Conservation (phyloP, 805 yeast genomes). For the Suhomyces tanzawaensis region DNA sequence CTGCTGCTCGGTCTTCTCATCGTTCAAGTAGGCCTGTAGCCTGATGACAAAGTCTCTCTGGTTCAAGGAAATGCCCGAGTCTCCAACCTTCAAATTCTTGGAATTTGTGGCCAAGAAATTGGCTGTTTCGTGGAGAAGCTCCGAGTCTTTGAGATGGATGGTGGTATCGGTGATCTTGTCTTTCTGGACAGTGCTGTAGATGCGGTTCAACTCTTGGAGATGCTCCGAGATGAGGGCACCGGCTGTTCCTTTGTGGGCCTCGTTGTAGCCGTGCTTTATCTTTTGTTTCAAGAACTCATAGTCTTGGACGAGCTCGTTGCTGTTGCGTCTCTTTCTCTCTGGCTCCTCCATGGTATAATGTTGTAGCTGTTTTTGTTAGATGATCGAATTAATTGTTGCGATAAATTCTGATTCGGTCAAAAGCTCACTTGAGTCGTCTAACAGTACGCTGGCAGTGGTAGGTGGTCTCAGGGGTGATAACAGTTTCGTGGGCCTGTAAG, state of each 20-base stretch:
- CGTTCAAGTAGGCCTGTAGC: slow-evolving; percentile 30
- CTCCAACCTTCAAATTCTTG: slow-evolving; percentile 57
- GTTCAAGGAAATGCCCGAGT: slow-evolving; percentile 49
- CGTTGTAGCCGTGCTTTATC: slow-evolving; percentile 40
- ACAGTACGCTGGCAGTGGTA: too few relatives aligned
- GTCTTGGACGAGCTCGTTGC: slow-evolving; percentile 15
- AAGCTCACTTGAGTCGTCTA: too few relatives aligned
- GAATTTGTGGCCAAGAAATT: slow-evolving; percentile 64
- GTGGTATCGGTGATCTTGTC: slow-evolving; percentile 33
- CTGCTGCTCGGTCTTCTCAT: slow-evolving; percentile 11
- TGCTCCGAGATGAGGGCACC: slow-evolving; percentile 45
- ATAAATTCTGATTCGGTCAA: background rate
- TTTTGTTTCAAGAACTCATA: slow-evolving; percentile 29
- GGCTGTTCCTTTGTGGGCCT: slow-evolving; percentile 60
- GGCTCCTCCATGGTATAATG: slow-evolving; percentile 1
- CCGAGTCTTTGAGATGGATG: slow-evolving; percentile 53
- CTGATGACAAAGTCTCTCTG: slow-evolving; percentile 45
- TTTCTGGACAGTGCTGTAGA: slow-evolving; percentile 44
- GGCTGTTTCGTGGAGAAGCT: slow-evolving; percentile 57
- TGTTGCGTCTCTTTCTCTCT: slow-evolving; percentile 3
- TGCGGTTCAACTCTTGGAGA: slow-evolving; percentile 43
- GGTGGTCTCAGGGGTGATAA: too few relatives aligned
- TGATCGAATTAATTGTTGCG: background rate
- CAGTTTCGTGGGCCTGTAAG: too few relatives aligned
- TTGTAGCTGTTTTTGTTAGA: too few relatives aligned